A percentile compares a stretch with the other conserved stretches of the same genome.
These are phyloP conservation scores for Orychophragmus violaceus DNA, from an alignment of 345 rosid species.

Conservation along the genomic window DNA sequence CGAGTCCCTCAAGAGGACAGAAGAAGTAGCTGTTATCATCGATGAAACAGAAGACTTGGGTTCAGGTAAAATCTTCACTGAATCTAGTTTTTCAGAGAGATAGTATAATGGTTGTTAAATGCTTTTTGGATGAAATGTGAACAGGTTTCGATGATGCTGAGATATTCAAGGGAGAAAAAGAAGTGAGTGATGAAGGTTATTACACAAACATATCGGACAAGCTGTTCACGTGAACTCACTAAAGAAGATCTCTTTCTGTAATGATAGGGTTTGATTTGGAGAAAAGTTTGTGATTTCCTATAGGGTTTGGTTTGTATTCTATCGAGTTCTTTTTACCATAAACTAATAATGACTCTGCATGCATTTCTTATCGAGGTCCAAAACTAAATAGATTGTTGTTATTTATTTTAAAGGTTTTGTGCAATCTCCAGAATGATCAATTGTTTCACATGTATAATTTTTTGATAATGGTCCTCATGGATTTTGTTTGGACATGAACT, in stretches of 20 bases:
- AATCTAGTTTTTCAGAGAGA: background rate
- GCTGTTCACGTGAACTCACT: constrained; percentile 19
- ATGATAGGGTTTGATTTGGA: constrained; percentile 7
- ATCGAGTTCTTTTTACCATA: background rate
- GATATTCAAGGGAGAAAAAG: constrained; percentile 51
- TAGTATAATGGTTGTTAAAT: background rate
- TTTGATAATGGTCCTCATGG: background rate
- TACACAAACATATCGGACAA: constrained; percentile 28
- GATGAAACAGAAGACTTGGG: constrained; percentile 63
- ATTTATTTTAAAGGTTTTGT: background rate
- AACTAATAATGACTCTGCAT: background rate
- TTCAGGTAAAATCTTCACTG: constrained; percentile 41
- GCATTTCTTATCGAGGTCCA: background rate
- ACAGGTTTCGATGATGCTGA: constrained; percentile 79
- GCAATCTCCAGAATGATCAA: background rate
- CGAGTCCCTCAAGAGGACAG: constrained; percentile 38
- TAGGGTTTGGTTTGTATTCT: no score
- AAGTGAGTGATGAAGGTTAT: constrained; percentile 35
- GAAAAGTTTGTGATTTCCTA: background rate
- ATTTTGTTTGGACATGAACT: background rate
- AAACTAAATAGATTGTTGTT: background rate
- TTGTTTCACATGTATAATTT: background rate
- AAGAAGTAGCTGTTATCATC: constrained; percentile 29
- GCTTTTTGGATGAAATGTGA: constrained; percentile 13
- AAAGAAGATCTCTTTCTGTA: constrained; percentile 9